Evolutionary conservation across 1,284 basidiomycete genomes (phyloP).

Genomic region (Pseudozyma thailandica): DNA sequence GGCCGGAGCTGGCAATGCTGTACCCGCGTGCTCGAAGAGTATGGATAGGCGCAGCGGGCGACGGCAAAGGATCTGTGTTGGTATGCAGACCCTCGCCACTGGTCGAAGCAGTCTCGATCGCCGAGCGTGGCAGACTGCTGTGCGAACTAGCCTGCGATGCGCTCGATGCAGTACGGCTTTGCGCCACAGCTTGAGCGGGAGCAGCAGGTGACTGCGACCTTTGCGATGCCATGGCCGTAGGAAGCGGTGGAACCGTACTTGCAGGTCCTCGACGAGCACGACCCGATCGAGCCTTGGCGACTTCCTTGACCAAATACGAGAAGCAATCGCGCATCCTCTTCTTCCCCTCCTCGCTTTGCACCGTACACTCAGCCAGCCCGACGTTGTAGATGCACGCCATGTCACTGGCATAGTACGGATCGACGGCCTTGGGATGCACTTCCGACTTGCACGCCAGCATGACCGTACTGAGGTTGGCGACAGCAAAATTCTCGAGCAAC

Average conservation of each 20-base stretch:
- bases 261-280: slow-evolving; percentile 33
- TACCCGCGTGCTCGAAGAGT: slow-evolving; percentile 16
- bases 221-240: slow-evolving; percentile 14
- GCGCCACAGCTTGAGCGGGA: slow-evolving; percentile 4
- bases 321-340: slow-evolving; percentile 66
- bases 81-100: slow-evolving; percentile 2
- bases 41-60: slow-evolving; percentile 8
- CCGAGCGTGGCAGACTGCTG: not conserved
- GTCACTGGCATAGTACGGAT: slow-evolving; percentile 64
- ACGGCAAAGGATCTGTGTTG: not conserved
- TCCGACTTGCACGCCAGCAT: slow-evolving; percentile 66
- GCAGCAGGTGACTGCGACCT: slow-evolving; percentile 16
- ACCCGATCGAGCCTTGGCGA: slow-evolving; percentile 57
- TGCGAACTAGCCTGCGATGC: slow-evolving; percentile 9
- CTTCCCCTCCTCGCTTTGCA: slow-evolving; percentile 62
- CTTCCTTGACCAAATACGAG: slow-evolving; percentile 62
- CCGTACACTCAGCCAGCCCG: slow-evolving; percentile 62
- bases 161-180: slow-evolving; percentile 17
- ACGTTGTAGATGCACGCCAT: slow-evolving; percentile 64
- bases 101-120: not conserved
- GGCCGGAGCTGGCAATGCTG: slow-evolving; percentile 35
- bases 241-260: slow-evolving; percentile 20
- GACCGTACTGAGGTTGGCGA: slow-evolving; percentile 56
- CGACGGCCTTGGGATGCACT: slow-evolving; percentile 58
- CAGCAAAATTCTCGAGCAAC: slow-evolving; percentile 60